Evolutionary conservation across 768 basidiomycete species (phyloP).

Genomic region (Xerocomus brunneocitrinus): DNA sequence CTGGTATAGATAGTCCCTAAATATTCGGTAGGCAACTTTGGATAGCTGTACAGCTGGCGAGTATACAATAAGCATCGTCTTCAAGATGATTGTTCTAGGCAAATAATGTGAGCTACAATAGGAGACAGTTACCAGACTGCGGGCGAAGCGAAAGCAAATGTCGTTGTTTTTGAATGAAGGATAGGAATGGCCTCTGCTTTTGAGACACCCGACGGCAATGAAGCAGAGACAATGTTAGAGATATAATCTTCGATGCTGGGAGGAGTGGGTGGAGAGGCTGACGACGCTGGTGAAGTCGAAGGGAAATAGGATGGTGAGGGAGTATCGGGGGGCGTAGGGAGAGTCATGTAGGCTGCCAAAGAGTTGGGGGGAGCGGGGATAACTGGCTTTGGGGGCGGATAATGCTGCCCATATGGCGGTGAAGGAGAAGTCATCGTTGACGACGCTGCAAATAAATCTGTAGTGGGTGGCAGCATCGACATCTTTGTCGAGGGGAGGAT

Average conservation of each 20-base stretch:
- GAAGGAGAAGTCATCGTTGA: slow-evolving; percentile 26
- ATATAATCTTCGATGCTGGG: slow-evolving; percentile 46
- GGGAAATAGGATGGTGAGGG: slow-evolving; percentile 49
- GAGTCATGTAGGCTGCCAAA: slow-evolving; percentile 18
- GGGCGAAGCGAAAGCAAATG: slow-evolving; percentile 61
- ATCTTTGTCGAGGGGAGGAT: slow-evolving; percentile 58
- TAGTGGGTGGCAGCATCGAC: slow-evolving; percentile 38
- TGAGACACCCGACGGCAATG: slow-evolving; percentile 29
- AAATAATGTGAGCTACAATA: slow-evolving; percentile 21
- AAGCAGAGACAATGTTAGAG: slow-evolving; percentile 44
- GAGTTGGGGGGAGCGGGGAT: slow-evolving; percentile 15
- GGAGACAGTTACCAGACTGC: slow-evolving; percentile 50
- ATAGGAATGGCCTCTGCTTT: slow-evolving; percentile 21
- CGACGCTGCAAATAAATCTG: slow-evolving; percentile 31
- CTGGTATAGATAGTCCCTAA: no score
- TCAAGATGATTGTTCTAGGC: no score
- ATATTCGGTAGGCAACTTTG: no score
- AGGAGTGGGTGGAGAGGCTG: slow-evolving; percentile 58
- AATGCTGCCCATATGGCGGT: slow-evolving; percentile 26
- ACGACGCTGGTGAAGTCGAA: slow-evolving; percentile 55
- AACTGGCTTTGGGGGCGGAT: slow-evolving; percentile 27
- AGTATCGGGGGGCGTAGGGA: slow-evolving; percentile 45
- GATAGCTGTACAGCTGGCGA: no score
- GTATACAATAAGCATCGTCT: no score
- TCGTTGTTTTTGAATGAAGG: slow-evolving; percentile 44